phyloP scores from a whole-genome alignment of 257 asterid genomes.

The Mentha longifolia region DNA sequence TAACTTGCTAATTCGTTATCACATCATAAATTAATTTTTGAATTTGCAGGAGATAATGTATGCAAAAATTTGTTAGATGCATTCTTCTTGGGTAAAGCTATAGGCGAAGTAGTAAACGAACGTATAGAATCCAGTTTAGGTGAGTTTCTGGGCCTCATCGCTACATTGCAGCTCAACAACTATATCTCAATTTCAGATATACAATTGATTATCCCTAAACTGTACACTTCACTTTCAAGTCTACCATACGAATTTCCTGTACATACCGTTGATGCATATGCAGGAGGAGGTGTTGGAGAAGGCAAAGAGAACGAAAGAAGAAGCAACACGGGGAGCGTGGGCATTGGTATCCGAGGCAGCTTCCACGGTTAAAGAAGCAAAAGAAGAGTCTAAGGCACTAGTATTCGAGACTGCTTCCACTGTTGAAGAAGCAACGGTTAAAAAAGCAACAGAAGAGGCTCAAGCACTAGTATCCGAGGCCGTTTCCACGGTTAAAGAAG shows the following conservation, averaged over 20 bases:
- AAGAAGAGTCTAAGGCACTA: neutral
- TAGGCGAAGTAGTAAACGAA: conserved; percentile 73
- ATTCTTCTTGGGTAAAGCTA: conserved; percentile 88
- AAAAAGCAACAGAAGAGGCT: neutral
- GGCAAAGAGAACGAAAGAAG: conserved; percentile 70
- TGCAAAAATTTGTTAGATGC: conserved; percentile 68
- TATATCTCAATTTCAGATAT: conserved; percentile 75
- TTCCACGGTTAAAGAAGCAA: too few relatives aligned
- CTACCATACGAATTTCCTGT: too few relatives aligned
- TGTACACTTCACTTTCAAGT: too few relatives aligned
- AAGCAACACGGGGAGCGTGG: conserved; percentile 40
- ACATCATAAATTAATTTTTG: too few relatives aligned
- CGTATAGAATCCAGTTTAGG: conserved; percentile 75
- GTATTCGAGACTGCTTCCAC: neutral
- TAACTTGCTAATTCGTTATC: too few relatives aligned
- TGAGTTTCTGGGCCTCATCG: conserved; percentile 68
- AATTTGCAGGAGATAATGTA: conserved; percentile 60
- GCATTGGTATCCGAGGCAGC: neutral
- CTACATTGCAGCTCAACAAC: conserved; percentile 74
- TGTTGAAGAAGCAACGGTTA: neutral
- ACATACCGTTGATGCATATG: neutral
- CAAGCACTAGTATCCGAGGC: neutral
- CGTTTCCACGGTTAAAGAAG: neutral
- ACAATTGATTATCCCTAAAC: too few relatives aligned
- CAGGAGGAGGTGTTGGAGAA: conserved; percentile 87